Conservation (phyloP, 805 yeast species). For the Cyberlindnera amylophila region DNA sequence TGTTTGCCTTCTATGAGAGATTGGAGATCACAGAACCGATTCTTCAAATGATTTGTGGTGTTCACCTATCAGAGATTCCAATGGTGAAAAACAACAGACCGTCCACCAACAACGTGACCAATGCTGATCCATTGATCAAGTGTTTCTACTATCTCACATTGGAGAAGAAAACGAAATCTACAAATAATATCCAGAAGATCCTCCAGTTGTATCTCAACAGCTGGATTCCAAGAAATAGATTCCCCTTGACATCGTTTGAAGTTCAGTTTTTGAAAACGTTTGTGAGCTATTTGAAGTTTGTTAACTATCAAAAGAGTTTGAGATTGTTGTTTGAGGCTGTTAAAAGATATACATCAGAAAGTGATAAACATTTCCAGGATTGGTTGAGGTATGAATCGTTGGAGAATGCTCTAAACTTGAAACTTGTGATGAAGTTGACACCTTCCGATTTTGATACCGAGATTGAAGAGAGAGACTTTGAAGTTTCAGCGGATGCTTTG, state of each 20-base stretch:
- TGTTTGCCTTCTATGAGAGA: slow-evolving; percentile 7
- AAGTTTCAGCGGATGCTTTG: slow-evolving; percentile 2
- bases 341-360: slow-evolving; percentile 12
- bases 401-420: slow-evolving; percentile 16
- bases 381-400: slow-evolving; percentile 16
- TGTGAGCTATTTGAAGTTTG: slow-evolving; percentile 21
- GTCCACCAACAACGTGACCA: slow-evolving; percentile 5
- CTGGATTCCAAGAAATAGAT: slow-evolving; percentile 28
- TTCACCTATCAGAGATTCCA: slow-evolving; percentile 15
- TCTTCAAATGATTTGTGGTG: slow-evolving; percentile 25
- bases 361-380: slow-evolving; percentile 6
- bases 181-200: slow-evolving; percentile 30
- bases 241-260: slow-evolving; percentile 16
- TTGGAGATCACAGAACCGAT: slow-evolving; percentile 18
- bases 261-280: slow-evolving; percentile 15
- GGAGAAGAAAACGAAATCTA: slow-evolving; percentile 32
- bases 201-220: slow-evolving; percentile 28
- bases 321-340: slow-evolving; percentile 9
- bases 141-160: slow-evolving; percentile 31
- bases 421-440: slow-evolving; percentile 4
- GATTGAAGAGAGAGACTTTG: background rate
- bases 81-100: slow-evolving; percentile 10
- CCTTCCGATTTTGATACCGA: slow-evolving; percentile 6
- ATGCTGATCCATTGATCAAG: slow-evolving; percentile 31
- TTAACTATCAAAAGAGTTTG: slow-evolving; percentile 17